These are phyloP conservation scores for Parastagonospora avenae DNA, from an alignment of 2,329 filamentous ascomycete species.

Conservation along the genomic window DNA sequence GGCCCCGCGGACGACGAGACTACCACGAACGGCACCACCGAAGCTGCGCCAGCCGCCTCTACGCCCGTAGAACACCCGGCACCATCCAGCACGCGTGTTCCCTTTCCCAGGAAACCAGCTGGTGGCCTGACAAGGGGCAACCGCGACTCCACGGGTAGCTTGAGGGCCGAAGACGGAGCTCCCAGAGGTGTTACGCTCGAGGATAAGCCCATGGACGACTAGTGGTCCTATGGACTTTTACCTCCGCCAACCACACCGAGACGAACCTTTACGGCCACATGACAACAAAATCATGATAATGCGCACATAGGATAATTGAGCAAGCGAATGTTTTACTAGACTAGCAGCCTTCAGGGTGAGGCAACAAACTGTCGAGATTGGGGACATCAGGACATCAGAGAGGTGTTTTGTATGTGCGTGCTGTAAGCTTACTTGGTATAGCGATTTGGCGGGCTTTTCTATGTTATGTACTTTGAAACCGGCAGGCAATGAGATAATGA, in stretches of 20 bases:
- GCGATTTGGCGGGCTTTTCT: slow-evolving; percentile 20
- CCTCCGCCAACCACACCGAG: slow-evolving; percentile 3
- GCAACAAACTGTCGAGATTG: not conserved
- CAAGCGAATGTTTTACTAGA: not conserved
- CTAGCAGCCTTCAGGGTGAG: slow-evolving; percentile 5
- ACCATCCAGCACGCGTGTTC: slow-evolving; percentile 42
- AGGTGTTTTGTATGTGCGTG: slow-evolving; percentile 8
- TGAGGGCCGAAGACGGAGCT: slow-evolving; percentile 51
- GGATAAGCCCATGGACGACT: slow-evolving; percentile 81
- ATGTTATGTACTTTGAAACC: slow-evolving; percentile 12
- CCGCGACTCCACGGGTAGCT: slow-evolving; percentile 47
- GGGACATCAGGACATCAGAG: slow-evolving; percentile 2
- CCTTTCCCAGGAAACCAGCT: slow-evolving; percentile 42
- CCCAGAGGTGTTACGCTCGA: slow-evolving; percentile 68
- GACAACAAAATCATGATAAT: slow-evolving; percentile 5
- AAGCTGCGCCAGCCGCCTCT: slow-evolving; percentile 15
- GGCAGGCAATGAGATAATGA: slow-evolving; percentile 33
- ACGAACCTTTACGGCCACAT: slow-evolving; percentile 5
- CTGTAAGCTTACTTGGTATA: slow-evolving; percentile 27
- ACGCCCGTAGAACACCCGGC: slow-evolving; percentile 34
- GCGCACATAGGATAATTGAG: slow-evolving; percentile 1
- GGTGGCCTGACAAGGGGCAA: slow-evolving; percentile 43
- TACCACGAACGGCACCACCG: slow-evolving; percentile 48
- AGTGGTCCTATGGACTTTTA: slow-evolving; percentile 25
- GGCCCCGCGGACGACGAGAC: slow-evolving; percentile 43